These are phyloP conservation scores for Leccinum subrobustum DNA, from an alignment of 1,284 basidiomycete genomes.

Conservation along the genomic window DNA sequence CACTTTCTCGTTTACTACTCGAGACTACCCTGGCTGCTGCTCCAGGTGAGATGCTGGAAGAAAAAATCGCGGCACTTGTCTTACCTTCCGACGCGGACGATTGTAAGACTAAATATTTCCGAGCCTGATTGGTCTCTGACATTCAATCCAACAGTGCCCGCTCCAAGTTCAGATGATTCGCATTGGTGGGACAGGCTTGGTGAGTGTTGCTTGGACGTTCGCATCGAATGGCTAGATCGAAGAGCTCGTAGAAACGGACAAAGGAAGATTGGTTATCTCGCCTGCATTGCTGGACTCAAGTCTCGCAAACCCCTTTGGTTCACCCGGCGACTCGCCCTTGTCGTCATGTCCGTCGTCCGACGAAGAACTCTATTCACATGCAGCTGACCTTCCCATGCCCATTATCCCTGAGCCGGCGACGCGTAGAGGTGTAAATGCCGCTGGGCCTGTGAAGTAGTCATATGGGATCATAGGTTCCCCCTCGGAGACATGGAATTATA, in stretches of 20 bases:
- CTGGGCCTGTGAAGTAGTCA: slow-evolving; percentile 15
- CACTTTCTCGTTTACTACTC: slow-evolving; percentile 68
- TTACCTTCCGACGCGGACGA: slow-evolving; percentile 42
- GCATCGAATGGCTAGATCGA: slow-evolving; percentile 4
- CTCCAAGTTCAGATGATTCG: slow-evolving; percentile 70
- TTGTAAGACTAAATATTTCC: slow-evolving; percentile 24
- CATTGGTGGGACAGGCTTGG: slow-evolving; percentile 79
- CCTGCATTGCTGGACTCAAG: slow-evolving; percentile 42
- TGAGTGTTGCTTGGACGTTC: slow-evolving; percentile 30
- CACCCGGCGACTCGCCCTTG: slow-evolving; percentile 57
- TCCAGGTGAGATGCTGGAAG: slow-evolving; percentile 67
- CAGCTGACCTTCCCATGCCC: slow-evolving; percentile 60
- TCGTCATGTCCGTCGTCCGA: slow-evolving; percentile 79
- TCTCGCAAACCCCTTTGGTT: slow-evolving; percentile 67
- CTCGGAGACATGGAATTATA: slow-evolving; percentile 1
- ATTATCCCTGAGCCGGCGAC: slow-evolving; percentile 45
- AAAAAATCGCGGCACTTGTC: slow-evolving; percentile 59
- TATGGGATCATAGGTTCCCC: background rate
- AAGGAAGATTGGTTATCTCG: slow-evolving; percentile 49
- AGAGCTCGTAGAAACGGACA: slow-evolving; percentile 50
- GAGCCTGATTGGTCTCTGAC: slow-evolving; percentile 10
- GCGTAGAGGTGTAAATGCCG: slow-evolving; percentile 21
- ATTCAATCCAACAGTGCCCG: slow-evolving; percentile 53
- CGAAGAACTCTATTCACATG: slow-evolving; percentile 75
- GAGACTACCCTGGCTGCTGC: slow-evolving; percentile 58